These are phyloP conservation scores for Suhomyces bolitotheri DNA, from an alignment of 1,139 yeast genomes.

Conservation along the genomic window DNA sequence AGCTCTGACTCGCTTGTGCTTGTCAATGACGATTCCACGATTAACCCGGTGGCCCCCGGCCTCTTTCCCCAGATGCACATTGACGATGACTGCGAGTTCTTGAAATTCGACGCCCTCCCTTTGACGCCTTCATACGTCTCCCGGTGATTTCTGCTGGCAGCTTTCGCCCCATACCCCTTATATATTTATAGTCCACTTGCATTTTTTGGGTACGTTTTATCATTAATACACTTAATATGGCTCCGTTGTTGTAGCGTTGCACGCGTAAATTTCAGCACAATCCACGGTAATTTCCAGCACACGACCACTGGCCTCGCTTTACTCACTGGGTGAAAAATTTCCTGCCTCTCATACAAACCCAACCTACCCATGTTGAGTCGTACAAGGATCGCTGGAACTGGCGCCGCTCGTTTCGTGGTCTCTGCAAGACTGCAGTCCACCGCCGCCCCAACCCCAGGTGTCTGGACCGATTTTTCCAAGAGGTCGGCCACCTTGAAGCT, in stretches of 20 bases:
- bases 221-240: slow-evolving; percentile 1
- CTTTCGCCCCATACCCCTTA: neutral
- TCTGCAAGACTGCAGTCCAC: slow-evolving; percentile 15
- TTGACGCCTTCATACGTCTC: slow-evolving; percentile 30
- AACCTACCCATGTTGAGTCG: slow-evolving; percentile 10
- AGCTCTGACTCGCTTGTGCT: slow-evolving; percentile 4
- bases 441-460: slow-evolving; percentile 25
- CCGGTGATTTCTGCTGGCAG: slow-evolving; percentile 8
- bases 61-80: slow-evolving; percentile 40
- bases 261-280: slow-evolving; percentile 6
- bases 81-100: slow-evolving; percentile 25
- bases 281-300: slow-evolving; percentile 2
- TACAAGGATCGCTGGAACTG: slow-evolving; percentile 10
- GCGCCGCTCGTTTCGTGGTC: slow-evolving; percentile 6
- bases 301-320: too few species aligned
- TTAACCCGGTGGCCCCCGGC: slow-evolving; percentile 35
- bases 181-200: neutral
- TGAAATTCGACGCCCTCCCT: slow-evolving; percentile 31
- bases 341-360: slow-evolving; percentile 1
- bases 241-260: neutral
- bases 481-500: slow-evolving; percentile 44
- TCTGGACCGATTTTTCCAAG: slow-evolving; percentile 49
- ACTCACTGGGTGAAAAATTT: slow-evolving; percentile 5
- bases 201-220: slow-evolving; percentile 2
- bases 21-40: slow-evolving; percentile 17